These are phyloP conservation scores for Penicillium steckii DNA, from an alignment of 495 filamentous ascomycete genomes.

Conservation along the genomic window DNA sequence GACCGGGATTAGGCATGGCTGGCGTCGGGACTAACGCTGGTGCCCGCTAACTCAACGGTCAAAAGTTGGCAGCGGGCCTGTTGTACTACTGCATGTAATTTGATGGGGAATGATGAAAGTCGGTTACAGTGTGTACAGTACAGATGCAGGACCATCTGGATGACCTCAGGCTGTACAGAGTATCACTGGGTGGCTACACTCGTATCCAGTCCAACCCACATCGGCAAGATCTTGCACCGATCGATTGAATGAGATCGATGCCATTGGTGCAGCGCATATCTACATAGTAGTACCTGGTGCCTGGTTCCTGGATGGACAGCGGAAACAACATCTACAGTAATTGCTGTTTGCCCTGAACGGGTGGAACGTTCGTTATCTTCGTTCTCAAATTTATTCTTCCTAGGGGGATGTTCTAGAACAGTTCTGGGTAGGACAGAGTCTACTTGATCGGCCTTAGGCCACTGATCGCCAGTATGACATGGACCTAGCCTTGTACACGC, in stretches of 20 bases:
- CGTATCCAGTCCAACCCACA: too few species aligned
- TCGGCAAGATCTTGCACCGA: too few species aligned
- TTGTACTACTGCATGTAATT: neutral
- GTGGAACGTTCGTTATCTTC: neutral
- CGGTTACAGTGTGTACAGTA: too few species aligned
- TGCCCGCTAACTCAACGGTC: constrained; percentile 6
- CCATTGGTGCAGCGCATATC: too few species aligned
- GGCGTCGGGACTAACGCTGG: constrained; percentile 3
- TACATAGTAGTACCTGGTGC: neutral
- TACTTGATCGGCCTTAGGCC: constrained; percentile 3
- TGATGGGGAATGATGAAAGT: too few species aligned
- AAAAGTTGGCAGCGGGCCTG: neutral
- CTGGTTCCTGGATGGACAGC: neutral
- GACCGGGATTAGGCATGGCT: constrained; percentile 7
- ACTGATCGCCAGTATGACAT: constrained; percentile 10
- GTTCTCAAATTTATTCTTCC: neutral
- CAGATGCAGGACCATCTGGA: too few species aligned
- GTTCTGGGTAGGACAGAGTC: neutral
- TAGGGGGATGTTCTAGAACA: constrained; percentile 10
- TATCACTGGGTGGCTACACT: too few species aligned
- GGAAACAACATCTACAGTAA: neutral
- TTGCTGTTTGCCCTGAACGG: too few species aligned
- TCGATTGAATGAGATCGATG: neutral
- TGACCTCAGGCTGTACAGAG: too few species aligned
- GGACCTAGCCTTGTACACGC: constrained; percentile 7